A percentile compares a stretch with the other conserved stretches of the same genome.
Evolutionary conservation across 257 asterid genomes (phyloP).

Genomic region (Anisodus tanguticus): DNA sequence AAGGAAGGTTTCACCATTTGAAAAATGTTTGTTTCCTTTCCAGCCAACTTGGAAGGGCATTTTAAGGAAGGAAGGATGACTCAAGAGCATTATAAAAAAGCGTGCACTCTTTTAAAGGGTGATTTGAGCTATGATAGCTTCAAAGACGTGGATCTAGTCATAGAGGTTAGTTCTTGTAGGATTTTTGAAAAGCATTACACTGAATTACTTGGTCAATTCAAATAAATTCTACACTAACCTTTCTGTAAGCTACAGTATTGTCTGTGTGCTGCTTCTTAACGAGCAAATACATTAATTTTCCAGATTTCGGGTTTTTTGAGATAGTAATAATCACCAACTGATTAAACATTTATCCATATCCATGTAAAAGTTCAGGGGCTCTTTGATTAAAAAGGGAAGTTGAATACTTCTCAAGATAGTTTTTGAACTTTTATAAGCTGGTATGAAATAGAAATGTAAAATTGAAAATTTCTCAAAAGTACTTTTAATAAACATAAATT

Average conservation of each 20-base stretch:
- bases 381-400: background rate
- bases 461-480: background rate
- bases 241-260: background rate
- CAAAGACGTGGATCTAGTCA: conserved; percentile 92
- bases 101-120: conserved; percentile 74
- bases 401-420: background rate
- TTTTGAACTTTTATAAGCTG: background rate
- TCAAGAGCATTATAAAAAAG: conserved; percentile 70
- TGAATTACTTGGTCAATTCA: background rate
- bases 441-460: background rate
- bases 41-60: conserved; percentile 83
- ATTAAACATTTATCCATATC: background rate
- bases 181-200: conserved; percentile 4
- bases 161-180: conserved; percentile 65
- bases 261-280: background rate
- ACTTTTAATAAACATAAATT: background rate
- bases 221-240: background rate
- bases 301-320: background rate
- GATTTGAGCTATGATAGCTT: conserved; percentile 86
- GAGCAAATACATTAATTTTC: background rate
- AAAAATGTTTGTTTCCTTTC: conserved; percentile 21
- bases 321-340: background rate
- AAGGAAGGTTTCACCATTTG: background rate
- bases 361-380: background rate
- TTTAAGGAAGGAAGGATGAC: conserved; percentile 91